A percentile compares a stretch with the other conserved stretches of the same genome.
Evolutionary conservation across 2,329 filamentous ascomycete genomes (phyloP).

Genomic region (Lojkania enalia): DNA sequence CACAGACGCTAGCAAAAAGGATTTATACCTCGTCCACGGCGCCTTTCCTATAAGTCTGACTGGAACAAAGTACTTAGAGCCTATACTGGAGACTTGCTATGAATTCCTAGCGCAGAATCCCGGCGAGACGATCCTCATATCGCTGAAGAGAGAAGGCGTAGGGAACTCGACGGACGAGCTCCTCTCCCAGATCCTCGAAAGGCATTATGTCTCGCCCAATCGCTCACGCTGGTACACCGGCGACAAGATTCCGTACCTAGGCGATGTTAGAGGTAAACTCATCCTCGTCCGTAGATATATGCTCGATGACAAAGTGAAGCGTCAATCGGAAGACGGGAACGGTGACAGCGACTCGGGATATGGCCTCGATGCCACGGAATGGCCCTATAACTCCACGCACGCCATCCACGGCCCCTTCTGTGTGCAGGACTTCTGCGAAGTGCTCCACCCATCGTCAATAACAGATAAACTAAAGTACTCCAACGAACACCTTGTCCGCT

Average conservation of each 20-base stretch:
- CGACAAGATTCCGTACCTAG: constrained; percentile 72
- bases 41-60: constrained; percentile 86
- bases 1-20: constrained; percentile 62
- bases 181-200: constrained; percentile 71
- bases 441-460: constrained; percentile 74
- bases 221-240: constrained; percentile 74
- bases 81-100: constrained; percentile 71
- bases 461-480: constrained; percentile 76
- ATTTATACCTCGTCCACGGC: constrained; percentile 82
- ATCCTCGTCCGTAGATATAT: constrained; percentile 81
- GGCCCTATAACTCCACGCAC: constrained; percentile 88
- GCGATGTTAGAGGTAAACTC: constrained; percentile 78
- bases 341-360: too few relatives aligned
- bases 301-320: constrained; percentile 60
- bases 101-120: constrained; percentile 77
- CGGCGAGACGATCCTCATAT: constrained; percentile 81
- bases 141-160: constrained; percentile 86
- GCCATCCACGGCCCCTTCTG: constrained; percentile 73
- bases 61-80: constrained; percentile 76
- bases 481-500: constrained; percentile 75
- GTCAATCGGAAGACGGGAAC: constrained; percentile 52
- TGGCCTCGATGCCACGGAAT: constrained; percentile 64
- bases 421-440: constrained; percentile 94
- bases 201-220: constrained; percentile 67
- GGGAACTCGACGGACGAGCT: constrained; percentile 79